A percentile compares a stretch with the other conserved stretches of the same genome.
These are phyloP conservation scores for Macaranga tanarius DNA, from an alignment of 441 rosid species.

Conservation along the genomic window DNA sequence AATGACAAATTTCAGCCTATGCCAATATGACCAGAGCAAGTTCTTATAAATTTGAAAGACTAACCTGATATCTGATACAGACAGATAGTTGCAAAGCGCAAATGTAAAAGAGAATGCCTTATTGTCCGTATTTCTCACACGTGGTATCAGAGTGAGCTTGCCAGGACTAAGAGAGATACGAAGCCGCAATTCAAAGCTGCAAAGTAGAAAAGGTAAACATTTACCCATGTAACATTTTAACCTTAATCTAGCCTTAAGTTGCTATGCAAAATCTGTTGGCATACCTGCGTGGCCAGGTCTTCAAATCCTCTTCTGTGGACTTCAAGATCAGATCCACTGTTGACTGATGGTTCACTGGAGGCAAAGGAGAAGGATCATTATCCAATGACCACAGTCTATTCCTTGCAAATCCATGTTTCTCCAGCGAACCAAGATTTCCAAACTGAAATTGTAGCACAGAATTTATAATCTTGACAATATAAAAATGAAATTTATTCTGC, in stretches of 20 bases:
- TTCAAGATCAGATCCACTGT: slow-evolving; percentile 71
- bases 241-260: not conserved
- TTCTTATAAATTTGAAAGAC: slow-evolving; percentile 22
- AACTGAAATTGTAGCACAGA: slow-evolving; percentile 49
- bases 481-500: not conserved
- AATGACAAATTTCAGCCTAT: slow-evolving; percentile 15
- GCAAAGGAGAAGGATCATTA: slow-evolving; percentile 62
- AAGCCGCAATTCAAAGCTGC: slow-evolving; percentile 85
- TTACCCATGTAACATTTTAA: slow-evolving; percentile 1
- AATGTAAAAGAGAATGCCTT: slow-evolving; percentile 90
- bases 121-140: slow-evolving; percentile 86
- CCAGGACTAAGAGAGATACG: slow-evolving; percentile 75
- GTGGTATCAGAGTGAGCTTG: slow-evolving; percentile 80
- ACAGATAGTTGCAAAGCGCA: slow-evolving; percentile 84
- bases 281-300: slow-evolving; percentile 84
- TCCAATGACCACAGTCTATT: slow-evolving; percentile 87
- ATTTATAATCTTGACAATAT: slow-evolving; percentile 5
- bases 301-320: slow-evolving; percentile 80
- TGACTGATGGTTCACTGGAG: slow-evolving; percentile 44
- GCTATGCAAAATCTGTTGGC: slow-evolving; percentile 21
- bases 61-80: slow-evolving; percentile 93
- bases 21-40: slow-evolving; percentile 13
- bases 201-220: slow-evolving; percentile 22
- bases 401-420: slow-evolving; percentile 92
- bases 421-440: slow-evolving; percentile 64